Base-by-base conservation (phyloP, 164 flowering plant genomes). In the Dillenia suffruticosa region DNA sequence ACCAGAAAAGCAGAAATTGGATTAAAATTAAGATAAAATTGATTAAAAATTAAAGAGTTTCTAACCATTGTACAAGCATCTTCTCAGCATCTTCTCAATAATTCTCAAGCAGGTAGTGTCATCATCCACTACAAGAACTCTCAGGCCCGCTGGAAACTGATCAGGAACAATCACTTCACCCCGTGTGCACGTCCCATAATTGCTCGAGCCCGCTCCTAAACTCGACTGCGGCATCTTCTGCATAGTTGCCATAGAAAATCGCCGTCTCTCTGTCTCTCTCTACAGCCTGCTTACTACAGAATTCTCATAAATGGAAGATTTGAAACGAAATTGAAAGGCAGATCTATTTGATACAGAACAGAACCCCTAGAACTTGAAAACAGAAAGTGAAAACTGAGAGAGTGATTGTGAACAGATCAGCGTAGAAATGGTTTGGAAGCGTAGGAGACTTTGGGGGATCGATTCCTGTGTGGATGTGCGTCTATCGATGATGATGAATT, bases 91-190 rank as follows among this genome's bases (percentile, higher is more conserved):
- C 72, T 76, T 76, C 68, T 89, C 94, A 66, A 91, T 50, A 63
- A 89, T 75, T 58, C 44, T 73, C 75, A 91, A 66, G 66, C 90
- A 87, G 13, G 74, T 68, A n/a, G 61, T 32, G 63, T 89, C 94
- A 68, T 89, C 96, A 44, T 91, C 97, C 3, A 91, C 97, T 1
- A 85, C 94, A 12, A 91, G 79, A 58, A 91, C 96, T 65, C 93
- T 79, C 66, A 91, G 56, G 12, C 97, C 97, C 5, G 70, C 84
- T 19, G 94, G 94, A 58, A 91, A 89, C 77, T 74, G 77, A 63
- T 82, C 89, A 8, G 79, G 15, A 15, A 60, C 72, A 46, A 19
- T 62, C 44, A 51, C 67, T 9, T 68, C 82, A 8, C 60, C 58
- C 67, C 32, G 2, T 53, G 58, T 68, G 17, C 77, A 57, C 22